These are phyloP conservation scores for Samsoniella hepiali DNA, from an alignment of 2,329 filamentous ascomycete species.

Conservation along the genomic window DNA sequence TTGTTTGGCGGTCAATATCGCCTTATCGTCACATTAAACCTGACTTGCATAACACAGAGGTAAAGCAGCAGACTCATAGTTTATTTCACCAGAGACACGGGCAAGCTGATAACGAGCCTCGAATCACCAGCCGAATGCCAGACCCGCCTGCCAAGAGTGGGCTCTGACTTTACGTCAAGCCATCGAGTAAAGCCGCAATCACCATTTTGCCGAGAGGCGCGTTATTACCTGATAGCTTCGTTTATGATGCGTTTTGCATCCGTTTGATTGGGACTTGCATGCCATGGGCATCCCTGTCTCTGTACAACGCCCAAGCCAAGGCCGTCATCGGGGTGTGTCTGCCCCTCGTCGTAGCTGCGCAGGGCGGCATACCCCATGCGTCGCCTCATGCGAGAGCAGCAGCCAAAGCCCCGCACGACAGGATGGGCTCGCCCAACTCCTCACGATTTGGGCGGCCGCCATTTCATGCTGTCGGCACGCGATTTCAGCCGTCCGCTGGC, in stretches of 20 bases:
- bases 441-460: neutral
- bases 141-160: slow-evolving; percentile 8
- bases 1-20: too few species aligned
- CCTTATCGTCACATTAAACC: neutral
- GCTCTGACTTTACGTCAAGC: slow-evolving; percentile 12
- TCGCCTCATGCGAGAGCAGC: neutral
- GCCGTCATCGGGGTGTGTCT: neutral
- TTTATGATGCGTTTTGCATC: neutral
- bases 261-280: neutral
- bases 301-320: neutral
- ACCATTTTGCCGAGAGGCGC: slow-evolving; percentile 3
- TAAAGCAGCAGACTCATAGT: neutral
- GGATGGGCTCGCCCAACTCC: neutral
- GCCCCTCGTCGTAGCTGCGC: neutral
- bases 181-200: slow-evolving; percentile 10
- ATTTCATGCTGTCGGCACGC: neutral
- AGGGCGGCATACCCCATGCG: neutral
- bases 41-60: neutral
- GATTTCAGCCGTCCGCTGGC: neutral
- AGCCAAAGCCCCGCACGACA: neutral
- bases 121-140: neutral
- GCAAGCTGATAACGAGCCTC: neutral
- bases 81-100: neutral
- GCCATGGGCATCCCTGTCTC: neutral
- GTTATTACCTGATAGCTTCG: slow-evolving; percentile 15